Evolutionary conservation across 352 stramenopile genomes (phyloP), one percentile per base, ranked within the genome.

Genomic region (Globisporangium cystogenes): DNA sequence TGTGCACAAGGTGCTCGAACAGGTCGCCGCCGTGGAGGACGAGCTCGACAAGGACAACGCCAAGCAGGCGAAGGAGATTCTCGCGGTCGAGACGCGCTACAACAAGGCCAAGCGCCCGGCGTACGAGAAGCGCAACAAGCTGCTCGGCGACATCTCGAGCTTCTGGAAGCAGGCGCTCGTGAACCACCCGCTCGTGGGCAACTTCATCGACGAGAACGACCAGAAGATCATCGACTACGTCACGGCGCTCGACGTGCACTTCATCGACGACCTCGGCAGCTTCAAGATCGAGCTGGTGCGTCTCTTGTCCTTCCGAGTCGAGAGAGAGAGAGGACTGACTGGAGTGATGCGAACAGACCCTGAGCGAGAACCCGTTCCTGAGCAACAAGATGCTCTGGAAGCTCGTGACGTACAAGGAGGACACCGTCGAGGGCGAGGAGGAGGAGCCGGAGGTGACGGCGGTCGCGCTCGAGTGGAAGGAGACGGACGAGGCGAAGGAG

Each of bases 121-220:
- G 37, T 84, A 79, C 60, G 69, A 73, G 49, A 87, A 89, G 69
- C 82, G 82, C 55, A 57, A 60, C 60, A 77, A 86, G 56, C 63
- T 87, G 40, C 56, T 92, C 47, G 51, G 50, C 20, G 71, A 82
- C 16, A 88, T 92, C 47, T 78, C 82, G 6, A 47, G 59, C 51
- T 90, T 92, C 64, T 92, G 82, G 82, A 89, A 89, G 65, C 65
- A 89, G 60, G 66, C 69, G 62, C 77, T 92, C 21, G 43, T 56
- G 55, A 92, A 87, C 67, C 81, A 92, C 66, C 76, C 74, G 23
- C 64, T 84, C n/a, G 60, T 92, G 18, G 58, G 59, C 16, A 62
- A 69, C 48, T 57, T 57, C 27, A 58, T 90, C 35, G 65, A 61
- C 3, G 67, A 88, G 50, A 51, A 76, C 14, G 81, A 90, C 43